phyloP scores from a whole-genome alignment of 2,329 filamentous ascomycete species.

The Fusarium longipes region DNA sequence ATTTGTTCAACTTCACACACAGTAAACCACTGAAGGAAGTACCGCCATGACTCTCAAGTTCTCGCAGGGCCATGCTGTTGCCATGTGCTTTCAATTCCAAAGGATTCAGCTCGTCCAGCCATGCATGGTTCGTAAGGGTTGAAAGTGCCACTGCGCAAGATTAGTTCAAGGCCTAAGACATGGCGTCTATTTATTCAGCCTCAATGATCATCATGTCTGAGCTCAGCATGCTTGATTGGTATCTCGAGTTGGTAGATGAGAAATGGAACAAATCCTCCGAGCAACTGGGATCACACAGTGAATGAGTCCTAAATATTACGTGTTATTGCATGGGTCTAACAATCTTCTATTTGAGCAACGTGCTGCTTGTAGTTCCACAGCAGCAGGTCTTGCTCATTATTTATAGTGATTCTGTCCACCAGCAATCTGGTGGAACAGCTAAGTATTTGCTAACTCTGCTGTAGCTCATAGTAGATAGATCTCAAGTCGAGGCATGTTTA shows the following conservation, averaged over 20 bases:
- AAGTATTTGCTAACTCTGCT: background rate
- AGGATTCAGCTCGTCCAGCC: background rate
- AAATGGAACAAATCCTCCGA: slow-evolving; percentile 1
- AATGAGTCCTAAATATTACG: background rate
- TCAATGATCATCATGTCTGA: slow-evolving; percentile 6
- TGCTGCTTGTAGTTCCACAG: background rate
- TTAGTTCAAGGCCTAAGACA: slow-evolving; percentile 10
- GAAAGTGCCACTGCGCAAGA: background rate
- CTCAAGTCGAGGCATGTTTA: background rate
- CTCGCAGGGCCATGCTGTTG: background rate
- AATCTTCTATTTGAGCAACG: background rate
- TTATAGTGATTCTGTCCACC: background rate
- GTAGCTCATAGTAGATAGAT: background rate
- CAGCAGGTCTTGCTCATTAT: background rate
- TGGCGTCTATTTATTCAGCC: background rate
- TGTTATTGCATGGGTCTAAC: background rate
- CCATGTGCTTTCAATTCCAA: slow-evolving; percentile 10
- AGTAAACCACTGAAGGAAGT: background rate
- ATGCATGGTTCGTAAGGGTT: background rate
- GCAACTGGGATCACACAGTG: background rate
- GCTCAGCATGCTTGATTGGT: background rate
- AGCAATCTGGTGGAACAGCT: background rate
- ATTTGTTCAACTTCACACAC: background rate
- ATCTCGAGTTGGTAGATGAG: background rate
- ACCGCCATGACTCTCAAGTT: background rate